Evolutionary conservation across 345 rosid species (phyloP), one percentile per base, ranked within the genome.

Genomic region (Hypericum perforatum): DNA sequence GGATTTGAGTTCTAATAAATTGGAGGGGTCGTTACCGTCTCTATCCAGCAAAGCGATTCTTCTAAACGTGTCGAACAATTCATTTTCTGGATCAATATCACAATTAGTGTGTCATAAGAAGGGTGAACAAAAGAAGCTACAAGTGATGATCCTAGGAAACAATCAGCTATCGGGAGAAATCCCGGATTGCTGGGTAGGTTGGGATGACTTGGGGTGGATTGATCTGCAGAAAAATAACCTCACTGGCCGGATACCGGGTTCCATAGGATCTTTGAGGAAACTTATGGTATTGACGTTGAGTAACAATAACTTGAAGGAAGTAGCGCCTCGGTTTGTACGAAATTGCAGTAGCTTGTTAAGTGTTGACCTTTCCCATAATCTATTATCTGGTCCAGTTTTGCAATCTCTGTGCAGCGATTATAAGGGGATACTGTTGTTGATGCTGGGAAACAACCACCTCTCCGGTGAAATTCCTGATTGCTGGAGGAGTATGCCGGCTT

Each of bases 371-470:
- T 22, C 32, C 32, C 32, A 22, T 22, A 22, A 22, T 22, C 4
- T 22, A 22, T 80, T 43, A 80, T 81, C 0, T 56, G 65, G 11
- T 70, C 85, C 48, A 45, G 72, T 52, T 77, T 80, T 55, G 69
- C 70, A 38, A 12, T 77, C 44, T 49, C 64, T 8, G 75, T 57
- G 0, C 69, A 76, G 14, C 80, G 74, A 58, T 53, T 76, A 39
- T 10, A 56, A 73, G 40, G 4, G 32, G 73, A 61, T 65, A 76
- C 73, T 60, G 57, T 22, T 22, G 44, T 75, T 59, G 61, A 73
- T 5, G 39, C 47, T 22, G 5, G 11, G 54, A 39, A 49, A 39
- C 47, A 59, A 40, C 22, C 6, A 41, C n/a, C 49, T 59, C 5
- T 47, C 46, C 0, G 60, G 67, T 13, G 15, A 49, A 41, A 14